Percentiles rank a stretch among this genome's conserved stretches.
Evolutionary conservation across 805 yeast species (phyloP).

Genomic region (Metschnikowia lochheadii): DNA sequence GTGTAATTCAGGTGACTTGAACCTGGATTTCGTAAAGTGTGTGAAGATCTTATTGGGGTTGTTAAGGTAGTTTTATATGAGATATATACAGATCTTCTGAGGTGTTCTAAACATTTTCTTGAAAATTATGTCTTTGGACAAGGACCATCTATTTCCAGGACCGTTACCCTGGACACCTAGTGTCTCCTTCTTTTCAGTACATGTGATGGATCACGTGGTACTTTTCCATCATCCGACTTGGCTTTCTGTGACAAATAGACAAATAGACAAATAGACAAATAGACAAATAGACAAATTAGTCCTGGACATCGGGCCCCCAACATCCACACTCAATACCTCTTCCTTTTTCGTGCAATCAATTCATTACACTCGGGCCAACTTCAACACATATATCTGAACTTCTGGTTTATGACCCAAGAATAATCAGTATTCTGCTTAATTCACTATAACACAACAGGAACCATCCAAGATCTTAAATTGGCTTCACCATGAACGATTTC

Average conservation of each 20-base stretch:
- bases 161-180: too few species aligned
- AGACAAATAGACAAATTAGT: not conserved
- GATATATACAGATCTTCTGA: too few species aligned
- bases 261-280: not conserved
- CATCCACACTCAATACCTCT: too few species aligned
- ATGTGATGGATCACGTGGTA: not conserved
- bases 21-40: too few species aligned
- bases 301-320: not conserved
- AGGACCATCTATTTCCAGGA: too few species aligned
- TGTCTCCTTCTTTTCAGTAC: too few species aligned
- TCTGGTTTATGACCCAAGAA: not conserved
- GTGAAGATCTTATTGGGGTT: too few species aligned
- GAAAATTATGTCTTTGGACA: too few species aligned
- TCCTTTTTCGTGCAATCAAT: not conserved
- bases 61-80: too few species aligned
- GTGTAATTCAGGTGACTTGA: too few species aligned
- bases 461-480: not conserved
- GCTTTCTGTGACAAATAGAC: not conserved
- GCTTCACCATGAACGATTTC: too few species aligned
- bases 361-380: not conserved
- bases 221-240: not conserved
- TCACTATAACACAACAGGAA: not conserved
- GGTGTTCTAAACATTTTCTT: too few species aligned
- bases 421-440: not conserved
- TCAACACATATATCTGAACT: not conserved